Evolutionary conservation across 306 rosid genomes (phyloP), one percentile per base, ranked within the genome.

Genomic region (Vigna mungo): DNA sequence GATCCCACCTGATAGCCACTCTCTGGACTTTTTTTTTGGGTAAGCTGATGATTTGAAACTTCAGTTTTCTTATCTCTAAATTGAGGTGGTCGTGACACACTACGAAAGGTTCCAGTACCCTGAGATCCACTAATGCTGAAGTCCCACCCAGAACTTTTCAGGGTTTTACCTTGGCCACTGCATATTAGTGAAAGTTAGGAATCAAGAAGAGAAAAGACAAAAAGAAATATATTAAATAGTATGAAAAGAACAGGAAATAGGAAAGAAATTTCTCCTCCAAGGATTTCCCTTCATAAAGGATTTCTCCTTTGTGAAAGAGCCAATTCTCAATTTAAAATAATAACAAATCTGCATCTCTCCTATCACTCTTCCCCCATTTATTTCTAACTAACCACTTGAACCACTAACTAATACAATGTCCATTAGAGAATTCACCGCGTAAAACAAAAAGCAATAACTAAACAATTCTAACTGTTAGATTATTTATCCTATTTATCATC

Each of bases 141-240:
- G 91, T 93, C 98, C 98, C 98, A 93, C 78, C 94, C 98, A 75
- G 96, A 85, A 85, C 81, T 89, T 86, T 79, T 93, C 60, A 63
- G 44, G 64, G 83, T 75, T 86, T 84, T 89, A 82, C 87, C 95
- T 85, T 86, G 97, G 66, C 88, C 88, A 83, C 98, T 93, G 94
- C 85, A 90, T 78, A 80, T 71, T 14, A 67, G 63, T 65, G 2
- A 36, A 7, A 5, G 41, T 36, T 36, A 36, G 41, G 41, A 36
- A 36, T 36, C 9, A 36, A 36, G 9, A 36, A 36, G 7, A 6
- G 41, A 36, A 36, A 36, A 36, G 41, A 36, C 1, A 36, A 36
- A 36, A 6, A 36, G 27, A 6, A 36, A 36, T 5, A 6, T 36
- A 6, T 36, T 36, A 6, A 6, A 36, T 7, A 36, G 41, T 36